Evolutionary conservation across 345 rosid species (phyloP), one percentile per base, ranked within the genome.

Genomic region (Excoecaria agallocha): DNA sequence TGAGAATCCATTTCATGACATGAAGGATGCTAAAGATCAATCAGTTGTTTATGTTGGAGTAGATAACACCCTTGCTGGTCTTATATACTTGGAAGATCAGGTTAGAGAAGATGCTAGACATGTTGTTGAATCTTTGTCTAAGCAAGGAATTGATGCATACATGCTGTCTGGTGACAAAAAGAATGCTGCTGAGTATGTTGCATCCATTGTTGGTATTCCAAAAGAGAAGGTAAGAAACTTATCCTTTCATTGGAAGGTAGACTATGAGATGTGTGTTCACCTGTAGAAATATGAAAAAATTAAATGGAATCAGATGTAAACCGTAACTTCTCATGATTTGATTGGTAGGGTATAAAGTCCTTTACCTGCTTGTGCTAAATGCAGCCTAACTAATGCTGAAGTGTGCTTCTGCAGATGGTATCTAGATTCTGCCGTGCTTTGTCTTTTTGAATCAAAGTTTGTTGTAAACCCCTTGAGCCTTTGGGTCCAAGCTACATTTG

Each of bases 81-180:
- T 87, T 70, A 88, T 94, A 66, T 91, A 87, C 81, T 81, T 92
- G 61, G 96, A 89, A 85, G 98, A 94, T 86, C 90, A 85, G 82
- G 82, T 94, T 72, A 86, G 98, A 82, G 97, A 92, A 76, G 99
- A 94, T 87, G 98, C 98, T 68, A 77, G 84, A 35, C 84, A 82
- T 66, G 97, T 92, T 82, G 90, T 94, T 66, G 85, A 80, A 63
- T 75, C 89, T 72, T 79, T 94, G 83, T 83, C 86, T 73, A 80
- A 82, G 51, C 89, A 81, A 71, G 98, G 99, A 70, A 87, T 94
- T 69, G 77, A 81, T 76, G 94, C 91, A 20, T 92, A 86, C 87
- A 92, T 94, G 97, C 81, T 94, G 62, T 94, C 98, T 69, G 98
- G 98, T 68, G 98, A 94, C 86, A 92, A 89, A 84, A 89, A 76